Evolutionary conservation across 176 grass and related monocot species (phyloP).

Genomic region (Elaeis guineensis): DNA sequence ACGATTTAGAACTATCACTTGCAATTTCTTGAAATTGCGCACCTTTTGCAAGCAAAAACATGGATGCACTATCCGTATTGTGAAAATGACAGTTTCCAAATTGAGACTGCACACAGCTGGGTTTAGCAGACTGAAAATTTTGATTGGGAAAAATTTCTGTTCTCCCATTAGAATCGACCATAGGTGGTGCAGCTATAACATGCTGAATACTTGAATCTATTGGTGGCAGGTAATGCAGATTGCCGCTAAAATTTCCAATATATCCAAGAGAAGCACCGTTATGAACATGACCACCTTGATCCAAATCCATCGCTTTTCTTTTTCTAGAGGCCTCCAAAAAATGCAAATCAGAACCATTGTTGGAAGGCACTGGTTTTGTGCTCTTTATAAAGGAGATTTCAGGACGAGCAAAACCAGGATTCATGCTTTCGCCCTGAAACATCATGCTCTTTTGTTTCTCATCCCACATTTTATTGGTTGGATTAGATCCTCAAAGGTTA

Average conservation of each 20-base stretch:
- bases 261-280: background rate
- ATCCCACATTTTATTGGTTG: background rate
- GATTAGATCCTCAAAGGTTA: too few species aligned
- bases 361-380: background rate
- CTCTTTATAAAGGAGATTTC: too few species aligned
- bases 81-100: background rate
- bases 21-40: background rate
- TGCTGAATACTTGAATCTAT: slow-evolving; percentile 1
- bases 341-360: background rate
- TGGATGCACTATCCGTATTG: background rate
- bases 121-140: background rate
- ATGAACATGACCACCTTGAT: background rate
- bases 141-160: background rate
- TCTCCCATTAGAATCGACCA: background rate
- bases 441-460: slow-evolving; percentile 1
- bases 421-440: background rate
- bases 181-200: background rate
- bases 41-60: background rate
- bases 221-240: background rate
- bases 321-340: slow-evolving; percentile 8
- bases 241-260: background rate
- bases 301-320: slow-evolving; percentile 1
- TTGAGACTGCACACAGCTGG: background rate
- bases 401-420: background rate
- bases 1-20: background rate